Evolutionary conservation across 306 rosid genomes (phyloP).

Genomic region (Gillenia trifoliata): DNA sequence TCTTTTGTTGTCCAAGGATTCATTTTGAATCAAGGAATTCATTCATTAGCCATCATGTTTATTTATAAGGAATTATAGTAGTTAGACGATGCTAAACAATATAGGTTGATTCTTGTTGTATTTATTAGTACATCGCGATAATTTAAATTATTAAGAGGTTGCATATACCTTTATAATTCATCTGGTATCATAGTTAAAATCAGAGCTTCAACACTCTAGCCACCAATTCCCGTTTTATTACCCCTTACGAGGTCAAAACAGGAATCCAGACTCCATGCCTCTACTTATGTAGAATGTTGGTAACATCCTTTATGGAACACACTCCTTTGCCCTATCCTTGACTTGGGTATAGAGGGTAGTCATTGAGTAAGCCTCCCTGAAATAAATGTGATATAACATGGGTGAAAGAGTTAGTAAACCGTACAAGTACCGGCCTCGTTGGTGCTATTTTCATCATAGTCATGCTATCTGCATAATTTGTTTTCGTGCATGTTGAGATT

Average conservation of each 20-base stretch:
- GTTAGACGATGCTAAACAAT: background rate
- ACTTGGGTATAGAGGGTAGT: background rate
- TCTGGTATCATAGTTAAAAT: background rate
- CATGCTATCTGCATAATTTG: background rate
- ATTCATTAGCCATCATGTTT: background rate
- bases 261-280: background rate
- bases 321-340: background rate
- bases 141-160: background rate
- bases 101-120: background rate
- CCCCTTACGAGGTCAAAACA: background rate
- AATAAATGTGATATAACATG: background rate
- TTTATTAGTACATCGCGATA: background rate
- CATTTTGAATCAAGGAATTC: background rate
- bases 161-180: background rate
- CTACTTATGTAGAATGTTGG: background rate
- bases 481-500: background rate
- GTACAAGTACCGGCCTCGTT: background rate
- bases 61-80: background rate
- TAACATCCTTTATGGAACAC: background rate
- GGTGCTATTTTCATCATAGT: background rate
- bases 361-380: background rate
- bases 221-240: background rate
- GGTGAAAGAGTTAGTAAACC: background rate
- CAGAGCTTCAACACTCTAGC: too few relatives aligned
- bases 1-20: background rate